Conservation (phyloP, 208 protist species). For the Tritrichomonas foetus region DNA sequence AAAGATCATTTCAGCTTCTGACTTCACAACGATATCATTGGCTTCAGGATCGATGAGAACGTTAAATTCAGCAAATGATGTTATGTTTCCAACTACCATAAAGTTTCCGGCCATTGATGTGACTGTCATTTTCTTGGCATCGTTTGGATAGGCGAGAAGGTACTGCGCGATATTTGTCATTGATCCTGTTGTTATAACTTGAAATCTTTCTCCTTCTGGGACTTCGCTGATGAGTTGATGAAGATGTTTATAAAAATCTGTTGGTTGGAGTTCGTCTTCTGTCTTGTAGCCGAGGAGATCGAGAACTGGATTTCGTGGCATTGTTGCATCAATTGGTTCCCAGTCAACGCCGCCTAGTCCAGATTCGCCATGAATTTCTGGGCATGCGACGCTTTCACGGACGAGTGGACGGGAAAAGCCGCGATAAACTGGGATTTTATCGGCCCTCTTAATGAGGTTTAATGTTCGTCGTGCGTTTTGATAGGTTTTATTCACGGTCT, state of each 20-base stretch:
- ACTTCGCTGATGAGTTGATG: neutral
- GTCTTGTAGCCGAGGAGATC: neutral
- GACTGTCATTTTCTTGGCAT: slow-evolving; percentile 18
- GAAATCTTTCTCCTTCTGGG: neutral
- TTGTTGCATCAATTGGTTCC: neutral
- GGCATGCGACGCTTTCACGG: neutral
- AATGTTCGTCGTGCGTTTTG: neutral
- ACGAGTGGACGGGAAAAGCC: neutral
- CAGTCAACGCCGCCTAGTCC: slow-evolving; percentile 36
- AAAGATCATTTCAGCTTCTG: neutral
- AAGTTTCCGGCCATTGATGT: neutral
- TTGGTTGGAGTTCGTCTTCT: neutral
- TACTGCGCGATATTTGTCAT: slow-evolving; percentile 24
- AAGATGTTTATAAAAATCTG: neutral
- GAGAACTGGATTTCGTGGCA: neutral
- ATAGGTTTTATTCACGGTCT: slow-evolving; percentile 38
- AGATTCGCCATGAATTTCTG: slow-evolving; percentile 30
- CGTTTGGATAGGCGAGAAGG: neutral
- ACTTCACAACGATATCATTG: neutral
- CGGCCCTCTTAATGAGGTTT: neutral
- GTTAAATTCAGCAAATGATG: slow-evolving; percentile 10
- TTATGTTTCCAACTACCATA: neutral
- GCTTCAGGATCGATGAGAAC: slow-evolving; percentile 38
- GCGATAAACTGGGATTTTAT: slow-evolving; percentile 32
- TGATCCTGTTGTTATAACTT: neutral